Evolutionary conservation across 208 protist species (phyloP).

Genomic region (Spongospora subterranea): DNA sequence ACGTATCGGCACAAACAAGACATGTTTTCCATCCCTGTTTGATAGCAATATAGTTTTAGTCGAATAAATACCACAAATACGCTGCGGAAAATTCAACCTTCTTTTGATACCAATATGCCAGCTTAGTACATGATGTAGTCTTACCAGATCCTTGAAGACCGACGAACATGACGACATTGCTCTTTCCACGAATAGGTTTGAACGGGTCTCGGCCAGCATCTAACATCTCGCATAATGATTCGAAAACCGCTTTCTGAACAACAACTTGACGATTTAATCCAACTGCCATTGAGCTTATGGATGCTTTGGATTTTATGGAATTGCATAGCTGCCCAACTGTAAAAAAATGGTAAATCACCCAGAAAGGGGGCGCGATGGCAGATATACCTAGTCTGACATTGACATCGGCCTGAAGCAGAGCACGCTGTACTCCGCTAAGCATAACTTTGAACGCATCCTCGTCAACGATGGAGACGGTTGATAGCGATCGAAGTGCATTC

Average conservation of each 20-base stretch:
- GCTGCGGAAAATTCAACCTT: conserved; percentile 84
- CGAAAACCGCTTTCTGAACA: conserved; percentile 90
- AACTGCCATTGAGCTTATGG: conserved; percentile 86
- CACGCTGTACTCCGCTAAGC: conserved; percentile 91
- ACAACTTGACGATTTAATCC: conserved; percentile 94
- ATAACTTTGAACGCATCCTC: conserved; percentile 87
- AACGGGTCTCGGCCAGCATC: conserved; percentile 94
- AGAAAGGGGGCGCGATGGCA: neutral
- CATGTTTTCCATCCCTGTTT: conserved; percentile 76
- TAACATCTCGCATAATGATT: conserved; percentile 92
- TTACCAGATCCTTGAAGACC: conserved; percentile 94
- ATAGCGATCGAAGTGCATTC: conserved; percentile 87
- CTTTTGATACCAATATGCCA: conserved; percentile 89
- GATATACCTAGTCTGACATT: conserved; percentile 87
- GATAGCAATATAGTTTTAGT: neutral
- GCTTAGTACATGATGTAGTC: conserved; percentile 98
- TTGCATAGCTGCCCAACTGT: conserved; percentile 83
- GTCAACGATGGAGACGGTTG: conserved; percentile 86
- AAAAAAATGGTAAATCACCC: neutral
- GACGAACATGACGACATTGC: conserved; percentile 99
- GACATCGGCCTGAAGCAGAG: conserved; percentile 94
- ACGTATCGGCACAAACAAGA: conserved; percentile 98
- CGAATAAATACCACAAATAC: conserved; percentile 54
- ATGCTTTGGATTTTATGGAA: conserved; percentile 87
- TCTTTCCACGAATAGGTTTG: conserved; percentile 80